These are phyloP conservation scores for Phaeophleospora eucalypticola DNA, from an alignment of 2,329 filamentous ascomycete genomes.

Conservation along the genomic window DNA sequence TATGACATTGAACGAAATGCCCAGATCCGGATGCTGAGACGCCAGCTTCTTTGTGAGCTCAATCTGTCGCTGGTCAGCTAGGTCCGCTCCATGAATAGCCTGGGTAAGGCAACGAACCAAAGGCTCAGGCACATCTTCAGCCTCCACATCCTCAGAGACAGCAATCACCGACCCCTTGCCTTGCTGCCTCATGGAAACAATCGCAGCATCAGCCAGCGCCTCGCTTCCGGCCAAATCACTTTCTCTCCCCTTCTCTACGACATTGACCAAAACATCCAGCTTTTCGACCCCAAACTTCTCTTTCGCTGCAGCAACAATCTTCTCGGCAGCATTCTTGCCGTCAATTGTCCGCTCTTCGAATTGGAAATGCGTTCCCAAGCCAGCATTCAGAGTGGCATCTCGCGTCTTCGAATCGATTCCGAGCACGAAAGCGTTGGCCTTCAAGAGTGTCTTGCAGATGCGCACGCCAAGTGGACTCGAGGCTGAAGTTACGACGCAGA, in stretches of 20 bases:
- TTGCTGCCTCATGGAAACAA: conserved; percentile 12
- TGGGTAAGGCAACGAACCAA: conserved; percentile 3
- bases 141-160: conserved; percentile 7
- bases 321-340: conserved; percentile 4
- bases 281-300: conserved; percentile 20
- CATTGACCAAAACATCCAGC: conserved; percentile 17
- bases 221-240: conserved; percentile 3
- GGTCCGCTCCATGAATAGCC: too few relatives aligned
- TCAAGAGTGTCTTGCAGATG: conserved; percentile 22
- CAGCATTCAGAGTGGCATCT: conserved; percentile 19
- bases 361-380: conserved; percentile 22
- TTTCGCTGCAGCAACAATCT: conserved; percentile 10
- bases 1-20: conserved; percentile 12
- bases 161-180: conserved; percentile 15
- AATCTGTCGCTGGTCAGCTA: conserved; percentile 3
- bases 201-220: conserved; percentile 6
- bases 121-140: background rate
- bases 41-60: conserved; percentile 6
- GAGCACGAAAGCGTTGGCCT: conserved; percentile 23
- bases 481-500: conserved; percentile 21
- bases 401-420: conserved; percentile 17
- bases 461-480: conserved; percentile 17
- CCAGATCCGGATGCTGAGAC: background rate
- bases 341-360: conserved; percentile 14
- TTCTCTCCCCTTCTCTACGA: conserved; percentile 5